A percentile compares a stretch with the other conserved stretches of the same genome.
These are phyloP conservation scores for Colletotrichum sp. DNA, from an alignment of 2,329 filamentous ascomycete species.

Conservation along the genomic window DNA sequence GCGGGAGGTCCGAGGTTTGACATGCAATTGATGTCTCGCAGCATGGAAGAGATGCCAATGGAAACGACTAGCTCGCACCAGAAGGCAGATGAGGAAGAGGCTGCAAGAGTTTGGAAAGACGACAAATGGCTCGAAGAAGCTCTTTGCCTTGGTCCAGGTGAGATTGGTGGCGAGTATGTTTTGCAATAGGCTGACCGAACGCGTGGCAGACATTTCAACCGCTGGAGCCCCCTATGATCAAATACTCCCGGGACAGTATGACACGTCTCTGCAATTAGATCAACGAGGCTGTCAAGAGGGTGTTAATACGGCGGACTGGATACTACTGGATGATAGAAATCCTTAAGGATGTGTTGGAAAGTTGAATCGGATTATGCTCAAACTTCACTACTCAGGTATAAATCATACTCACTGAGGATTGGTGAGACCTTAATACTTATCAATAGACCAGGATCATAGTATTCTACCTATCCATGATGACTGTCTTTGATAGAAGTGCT, in stretches of 20 bases:
- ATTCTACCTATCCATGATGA: too few relatives aligned
- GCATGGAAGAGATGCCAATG: not conserved
- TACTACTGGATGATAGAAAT: not conserved
- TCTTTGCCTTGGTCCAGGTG: not conserved
- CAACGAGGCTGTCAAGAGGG: not conserved
- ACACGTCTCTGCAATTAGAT: not conserved
- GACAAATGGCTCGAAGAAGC: not conserved
- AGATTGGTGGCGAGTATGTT: not conserved
- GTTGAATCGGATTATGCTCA: too few relatives aligned
- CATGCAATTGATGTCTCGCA: not conserved
- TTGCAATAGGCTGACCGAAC: not conserved
- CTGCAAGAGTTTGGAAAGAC: not conserved
- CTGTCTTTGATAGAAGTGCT: too few relatives aligned
- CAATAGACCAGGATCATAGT: too few relatives aligned
- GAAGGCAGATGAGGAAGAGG: accelerated
- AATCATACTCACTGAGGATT: too few relatives aligned
- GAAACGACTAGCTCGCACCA: not conserved
- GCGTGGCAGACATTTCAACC: not conserved
- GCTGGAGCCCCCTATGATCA: not conserved
- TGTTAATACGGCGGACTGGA: not conserved
- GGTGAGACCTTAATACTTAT: too few relatives aligned
- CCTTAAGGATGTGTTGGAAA: accelerated
- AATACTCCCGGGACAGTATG: not conserved
- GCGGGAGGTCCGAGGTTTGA: slow-evolving; percentile 3
- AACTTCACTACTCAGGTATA: too few relatives aligned